Base-by-base conservation (phyloP, 768 basidiomycete genomes). In the Boletus reticulatus region DNA sequence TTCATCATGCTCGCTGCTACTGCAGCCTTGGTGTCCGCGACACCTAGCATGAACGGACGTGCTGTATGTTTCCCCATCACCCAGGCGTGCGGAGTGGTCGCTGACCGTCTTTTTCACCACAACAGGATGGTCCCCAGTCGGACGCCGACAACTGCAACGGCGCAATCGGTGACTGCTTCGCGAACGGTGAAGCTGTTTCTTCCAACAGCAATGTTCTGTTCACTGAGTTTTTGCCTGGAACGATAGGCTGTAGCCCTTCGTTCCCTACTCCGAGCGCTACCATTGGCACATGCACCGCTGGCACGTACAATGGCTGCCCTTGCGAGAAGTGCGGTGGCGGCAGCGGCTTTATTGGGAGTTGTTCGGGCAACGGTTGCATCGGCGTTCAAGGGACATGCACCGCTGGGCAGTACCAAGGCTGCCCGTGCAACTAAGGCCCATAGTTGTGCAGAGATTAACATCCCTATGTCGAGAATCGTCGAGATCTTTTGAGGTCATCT, bases 261-360 rank as follows among this genome's bases (percentile, higher is more conserved):
- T 27, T 27, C 6, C 27, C 34, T 11, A 3, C 11, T 34, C 41
- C 32, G 17, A 27, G 19, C n/a, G 13, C 32, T 9, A 47, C 44
- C 16, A 6, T 43, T 4, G 53, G 41, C 0, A 20, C 11, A 6
- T 43, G 53, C 34, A 29, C 4, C 6, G 41, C 41, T 7, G 42
- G 41, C 27, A n/a, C 34, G 8, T 54, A 20, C 16, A 29, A 14
- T 4, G 41, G 55, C 17, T 41, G 55, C 31, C 22, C 37, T 16
- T 56, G 55, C 38, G n/a, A 41, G 4, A 48, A 57, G 42, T 57
- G 45, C 16, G 54, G 45, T 7, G 31, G 39, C 36, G 27, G 46
- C 4, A 4, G 1, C 17, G 22, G 14, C 8, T 22, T 53, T 16
- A 6, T 31, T 4, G 43, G 43, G 2, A n/a, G 16, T 3, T 55